Conservation (phyloP, 768 basidiomycete genomes). For the Trichaptum fuscoviolaceum region DNA sequence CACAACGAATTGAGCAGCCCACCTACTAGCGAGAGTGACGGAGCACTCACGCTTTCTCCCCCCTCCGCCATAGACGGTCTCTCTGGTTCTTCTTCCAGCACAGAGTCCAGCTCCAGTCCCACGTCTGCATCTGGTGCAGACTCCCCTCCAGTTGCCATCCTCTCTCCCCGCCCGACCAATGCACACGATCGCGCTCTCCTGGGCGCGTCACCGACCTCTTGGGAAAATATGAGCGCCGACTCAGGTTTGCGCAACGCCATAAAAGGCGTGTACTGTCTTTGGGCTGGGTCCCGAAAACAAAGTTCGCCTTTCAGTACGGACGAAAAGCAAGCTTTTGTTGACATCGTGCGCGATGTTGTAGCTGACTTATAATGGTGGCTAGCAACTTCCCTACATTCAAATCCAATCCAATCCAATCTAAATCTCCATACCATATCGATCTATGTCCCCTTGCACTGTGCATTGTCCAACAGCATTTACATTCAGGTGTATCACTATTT, state of each 20-base stretch:
- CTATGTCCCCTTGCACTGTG: background rate
- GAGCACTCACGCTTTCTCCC: background rate
- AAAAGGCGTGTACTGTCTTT: slow-evolving; percentile 10
- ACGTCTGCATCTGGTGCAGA: background rate
- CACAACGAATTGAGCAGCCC: background rate
- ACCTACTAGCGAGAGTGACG: background rate
- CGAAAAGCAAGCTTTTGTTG: background rate
- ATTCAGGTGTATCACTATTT: background rate
- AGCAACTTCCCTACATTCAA: background rate
- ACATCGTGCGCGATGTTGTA: slow-evolving; percentile 5
- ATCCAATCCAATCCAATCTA: background rate
- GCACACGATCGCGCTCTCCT: slow-evolving; percentile 2
- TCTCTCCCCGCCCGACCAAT: slow-evolving; percentile 3
- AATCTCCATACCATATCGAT: background rate
- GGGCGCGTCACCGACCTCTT: background rate
- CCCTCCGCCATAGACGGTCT: background rate
- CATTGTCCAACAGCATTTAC: background rate
- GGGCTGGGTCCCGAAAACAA: slow-evolving; percentile 4
- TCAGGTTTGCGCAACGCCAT: slow-evolving; percentile 9
- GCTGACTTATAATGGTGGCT: background rate
- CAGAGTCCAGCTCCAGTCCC: background rate
- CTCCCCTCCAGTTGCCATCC: slow-evolving; percentile 1
- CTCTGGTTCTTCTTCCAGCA: background rate
- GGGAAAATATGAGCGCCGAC: background rate
- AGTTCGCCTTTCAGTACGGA: slow-evolving; percentile 1